A percentile compares a stretch with the other conserved stretches of the same genome.
These are phyloP conservation scores for Tagetes erecta DNA, from an alignment of 129 eudicot species.

Conservation along the genomic window DNA sequence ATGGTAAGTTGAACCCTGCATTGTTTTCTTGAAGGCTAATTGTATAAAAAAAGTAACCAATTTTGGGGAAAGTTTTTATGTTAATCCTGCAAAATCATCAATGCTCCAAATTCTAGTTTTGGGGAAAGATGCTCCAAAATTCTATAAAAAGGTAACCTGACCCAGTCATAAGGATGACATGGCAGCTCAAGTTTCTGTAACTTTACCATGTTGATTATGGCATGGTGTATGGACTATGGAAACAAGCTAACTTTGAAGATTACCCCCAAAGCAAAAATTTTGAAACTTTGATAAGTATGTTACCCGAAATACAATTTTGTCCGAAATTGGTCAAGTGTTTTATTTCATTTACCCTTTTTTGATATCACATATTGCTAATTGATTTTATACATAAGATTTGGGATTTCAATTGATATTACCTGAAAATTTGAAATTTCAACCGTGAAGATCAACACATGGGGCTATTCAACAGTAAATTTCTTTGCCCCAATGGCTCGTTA, in stretches of 20 bases:
- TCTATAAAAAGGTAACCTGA: background rate
- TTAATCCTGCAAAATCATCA: background rate
- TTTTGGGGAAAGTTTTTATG: background rate
- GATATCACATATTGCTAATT: constrained; percentile 15
- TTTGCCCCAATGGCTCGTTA: constrained; percentile 99
- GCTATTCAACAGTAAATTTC: constrained; percentile 96
- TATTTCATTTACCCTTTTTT: background rate
- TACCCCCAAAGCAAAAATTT: background rate
- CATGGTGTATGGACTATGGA: background rate
- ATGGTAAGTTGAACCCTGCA: constrained; percentile 47
- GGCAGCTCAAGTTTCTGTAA: background rate
- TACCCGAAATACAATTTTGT: background rate
- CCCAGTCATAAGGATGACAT: background rate
- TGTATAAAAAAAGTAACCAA: background rate
- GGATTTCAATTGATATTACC: constrained; percentile 1
- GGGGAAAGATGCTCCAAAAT: too few species aligned
- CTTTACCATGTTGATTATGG: background rate
- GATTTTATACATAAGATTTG: constrained; percentile 19
- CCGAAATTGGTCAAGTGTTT: background rate
- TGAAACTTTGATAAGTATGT: background rate
- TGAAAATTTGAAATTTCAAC: constrained; percentile 22
- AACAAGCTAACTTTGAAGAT: background rate
- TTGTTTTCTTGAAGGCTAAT: constrained; percentile 8
- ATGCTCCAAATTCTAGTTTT: background rate
- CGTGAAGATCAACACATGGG: constrained; percentile 91